A percentile compares a stretch with the other conserved stretches of the same genome.
Evolutionary conservation across 768 basidiomycete genomes (phyloP).

Genomic region (Tubosaeta brunneosetosa): DNA sequence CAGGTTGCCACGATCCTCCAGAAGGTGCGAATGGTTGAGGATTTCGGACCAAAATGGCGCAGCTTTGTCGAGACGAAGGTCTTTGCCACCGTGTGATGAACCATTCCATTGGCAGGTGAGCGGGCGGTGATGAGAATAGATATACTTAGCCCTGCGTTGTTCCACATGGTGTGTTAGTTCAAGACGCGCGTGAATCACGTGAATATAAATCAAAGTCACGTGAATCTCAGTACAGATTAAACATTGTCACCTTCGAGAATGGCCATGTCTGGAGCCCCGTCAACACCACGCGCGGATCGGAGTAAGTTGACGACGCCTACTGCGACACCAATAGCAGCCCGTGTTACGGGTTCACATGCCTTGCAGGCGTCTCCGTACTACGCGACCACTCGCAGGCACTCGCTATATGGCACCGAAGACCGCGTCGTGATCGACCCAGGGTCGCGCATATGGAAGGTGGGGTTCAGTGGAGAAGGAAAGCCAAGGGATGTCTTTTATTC

Average conservation of each 20-base stretch:
- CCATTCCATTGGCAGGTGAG: conserved; percentile 27
- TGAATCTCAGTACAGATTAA: background rate
- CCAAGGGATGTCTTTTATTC: conserved; percentile 85
- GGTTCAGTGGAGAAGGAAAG: conserved; percentile 92
- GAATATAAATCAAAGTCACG: conserved; percentile 10
- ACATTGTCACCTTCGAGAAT: background rate
- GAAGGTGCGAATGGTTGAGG: conserved; percentile 18
- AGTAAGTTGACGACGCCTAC: conserved; percentile 20
- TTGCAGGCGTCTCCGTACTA: conserved; percentile 80
- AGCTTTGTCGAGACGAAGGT: conserved; percentile 25
- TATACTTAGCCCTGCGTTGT: conserved; percentile 26
- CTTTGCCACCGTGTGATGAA: conserved; percentile 24
- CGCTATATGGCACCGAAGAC: conserved; percentile 95
- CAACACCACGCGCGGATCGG: conserved; percentile 30
- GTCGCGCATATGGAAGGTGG: conserved; percentile 92
- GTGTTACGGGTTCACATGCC: conserved; percentile 42
- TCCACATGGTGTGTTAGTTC: conserved; percentile 19
- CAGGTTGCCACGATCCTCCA: conserved; percentile 25
- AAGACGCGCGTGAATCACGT: conserved; percentile 24
- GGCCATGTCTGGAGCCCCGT: conserved; percentile 32
- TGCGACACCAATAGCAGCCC: conserved; percentile 55
- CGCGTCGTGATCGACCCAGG: conserved; percentile 94
- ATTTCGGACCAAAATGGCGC: conserved; percentile 23
- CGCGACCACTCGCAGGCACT: conserved; percentile 80
- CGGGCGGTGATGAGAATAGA: conserved; percentile 20